Evolutionary conservation across 805 yeast genomes (phyloP), one percentile per base, ranked within the genome.

Genomic region (Saturnispora saitoi): DNA sequence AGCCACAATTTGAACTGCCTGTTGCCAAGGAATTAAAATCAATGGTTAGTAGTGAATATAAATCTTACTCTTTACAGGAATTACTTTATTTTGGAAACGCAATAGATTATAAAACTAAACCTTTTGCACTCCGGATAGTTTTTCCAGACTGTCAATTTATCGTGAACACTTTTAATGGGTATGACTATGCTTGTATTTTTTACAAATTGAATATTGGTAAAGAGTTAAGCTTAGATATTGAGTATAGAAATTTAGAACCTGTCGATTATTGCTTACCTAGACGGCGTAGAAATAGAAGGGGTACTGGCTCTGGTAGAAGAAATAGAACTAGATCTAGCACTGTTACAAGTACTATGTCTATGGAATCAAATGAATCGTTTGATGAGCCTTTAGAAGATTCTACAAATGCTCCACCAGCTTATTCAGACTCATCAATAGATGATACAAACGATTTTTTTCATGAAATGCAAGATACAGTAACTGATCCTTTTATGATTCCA

Each of bases 201-300:
- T 62, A 61, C 53, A 64, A 64, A 44, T 49, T 65, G 15, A 62
- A 62, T 47, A 57, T 65, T 36, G 62, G 63, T 0, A 53, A 56
- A 39, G 70, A 66, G 40, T 22, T 66, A n/a, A 61, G 67, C 9
- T 53, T 65, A 6, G 68, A 65, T 29, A 49, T 66, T 7, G 66
- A 65, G 19, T 29, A 48, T 26, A 52, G 70, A 28, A 32, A 45
- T 9, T 32, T 53, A 2, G 45, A 48, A 4, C 69, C 69, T 4
- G 26, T 47, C 1, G 65, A 64, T 48, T 61, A 55, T 47, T 60
- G 65, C 38, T 54, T 62, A 29, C 70, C 70, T 2, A 55, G 68
- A 40, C 46, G 62, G 41, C 47, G 59, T 22, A 34, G 56, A 14
- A 37, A 42, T 12, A 36, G 32, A 9, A 37, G 39, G 1, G 43